A percentile compares a stretch with the other conserved stretches of the same genome.
phyloP scores from a whole-genome alignment of 257 asterid species.

The Primulina huaijiensis region DNA sequence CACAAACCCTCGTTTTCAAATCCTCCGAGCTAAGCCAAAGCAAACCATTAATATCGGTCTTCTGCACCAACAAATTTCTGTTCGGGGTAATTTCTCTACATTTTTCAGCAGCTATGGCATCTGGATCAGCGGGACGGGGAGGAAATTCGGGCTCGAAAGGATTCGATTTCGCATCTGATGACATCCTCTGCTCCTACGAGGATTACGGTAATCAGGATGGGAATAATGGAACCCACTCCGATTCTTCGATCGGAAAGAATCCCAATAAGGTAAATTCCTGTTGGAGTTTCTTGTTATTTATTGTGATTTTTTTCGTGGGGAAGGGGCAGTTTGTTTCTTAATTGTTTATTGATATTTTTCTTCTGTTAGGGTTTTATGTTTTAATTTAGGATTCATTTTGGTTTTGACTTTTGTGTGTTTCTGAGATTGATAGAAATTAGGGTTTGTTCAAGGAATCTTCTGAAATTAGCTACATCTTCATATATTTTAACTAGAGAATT shows the following conservation, averaged over 20 bases:
- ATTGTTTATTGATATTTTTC: too few relatives aligned
- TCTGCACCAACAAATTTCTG: not conserved
- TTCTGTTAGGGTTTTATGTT: not conserved
- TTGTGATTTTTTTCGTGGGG: not conserved
- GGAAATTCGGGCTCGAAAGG: conserved; percentile 52
- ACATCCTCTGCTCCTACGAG: conserved; percentile 75
- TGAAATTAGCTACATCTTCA: not conserved
- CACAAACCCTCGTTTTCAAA: not conserved
- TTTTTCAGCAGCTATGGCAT: conserved; percentile 55
- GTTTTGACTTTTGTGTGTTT: not conserved
- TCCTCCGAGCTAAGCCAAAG: not conserved
- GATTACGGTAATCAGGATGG: conserved; percentile 67
- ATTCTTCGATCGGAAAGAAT: conserved; percentile 38
- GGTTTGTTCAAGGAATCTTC: not conserved
- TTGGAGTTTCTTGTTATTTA: not conserved
- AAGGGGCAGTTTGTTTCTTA: not conserved
- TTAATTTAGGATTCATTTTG: not conserved
- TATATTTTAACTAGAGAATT: too few relatives aligned
- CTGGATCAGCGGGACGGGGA: conserved; percentile 65
- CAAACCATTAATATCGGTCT: not conserved
- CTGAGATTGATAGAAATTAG: not conserved
- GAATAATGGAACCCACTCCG: conserved; percentile 61
- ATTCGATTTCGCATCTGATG: conserved; percentile 79
- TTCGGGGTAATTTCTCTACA: too few relatives aligned
- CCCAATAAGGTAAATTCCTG: conserved; percentile 35